Percentiles rank a stretch among this genome's conserved stretches.
Evolutionary conservation across 2,329 filamentous ascomycete species (phyloP).

Genomic region (Diaporthe ampelina): DNA sequence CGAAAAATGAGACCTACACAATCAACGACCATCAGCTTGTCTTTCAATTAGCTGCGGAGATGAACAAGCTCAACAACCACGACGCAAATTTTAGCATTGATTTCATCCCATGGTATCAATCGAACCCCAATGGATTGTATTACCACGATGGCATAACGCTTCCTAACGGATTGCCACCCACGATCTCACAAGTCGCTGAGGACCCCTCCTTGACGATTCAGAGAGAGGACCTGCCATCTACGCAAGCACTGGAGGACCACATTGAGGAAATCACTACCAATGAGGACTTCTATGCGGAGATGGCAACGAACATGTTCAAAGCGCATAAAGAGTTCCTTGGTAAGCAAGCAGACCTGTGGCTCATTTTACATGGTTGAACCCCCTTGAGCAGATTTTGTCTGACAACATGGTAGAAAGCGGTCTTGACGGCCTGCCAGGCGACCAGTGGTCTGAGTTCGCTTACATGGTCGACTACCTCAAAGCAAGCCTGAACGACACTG

Average conservation of each 20-base stretch:
- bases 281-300: conserved; percentile 52
- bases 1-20: conserved; percentile 68
- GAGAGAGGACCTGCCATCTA: conserved; percentile 52
- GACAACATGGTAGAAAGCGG: conserved; percentile 48
- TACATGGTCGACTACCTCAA: conserved; percentile 73
- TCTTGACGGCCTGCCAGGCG: conserved; percentile 62
- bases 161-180: conserved; percentile 67
- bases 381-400: background rate
- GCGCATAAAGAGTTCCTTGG: conserved; percentile 58
- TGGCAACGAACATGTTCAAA: conserved; percentile 59
- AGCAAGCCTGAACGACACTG: conserved; percentile 66
- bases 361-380: background rate
- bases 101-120: conserved; percentile 75
- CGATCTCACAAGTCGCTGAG: conserved; percentile 59
- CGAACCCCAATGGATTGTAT: conserved; percentile 66
- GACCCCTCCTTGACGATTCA: conserved; percentile 58
- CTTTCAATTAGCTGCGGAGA: conserved; percentile 71
- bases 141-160: conserved; percentile 63
- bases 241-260: conserved; percentile 52
- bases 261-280: conserved; percentile 54
- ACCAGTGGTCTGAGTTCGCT: conserved; percentile 75
- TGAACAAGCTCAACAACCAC: conserved; percentile 72
- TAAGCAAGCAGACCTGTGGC: conserved; percentile 22
- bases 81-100: conserved; percentile 63
- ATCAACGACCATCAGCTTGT: conserved; percentile 76